Base-by-base conservation (phyloP, 139 green algal genomes). In the Volvox reticuliferus region DNA sequence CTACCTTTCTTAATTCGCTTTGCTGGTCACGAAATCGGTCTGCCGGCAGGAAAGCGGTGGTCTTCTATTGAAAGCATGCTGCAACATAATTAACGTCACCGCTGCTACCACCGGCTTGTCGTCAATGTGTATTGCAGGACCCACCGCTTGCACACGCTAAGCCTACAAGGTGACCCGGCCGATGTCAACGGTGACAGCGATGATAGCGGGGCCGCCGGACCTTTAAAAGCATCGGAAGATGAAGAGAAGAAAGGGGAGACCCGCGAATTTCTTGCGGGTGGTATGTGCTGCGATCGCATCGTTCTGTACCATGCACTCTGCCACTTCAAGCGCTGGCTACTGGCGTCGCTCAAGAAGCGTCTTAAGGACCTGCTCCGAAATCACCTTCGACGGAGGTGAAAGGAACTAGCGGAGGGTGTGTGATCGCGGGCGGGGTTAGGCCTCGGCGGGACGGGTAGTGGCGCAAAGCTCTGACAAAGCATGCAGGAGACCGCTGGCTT, bases 321-420 rank as follows among this genome's bases (percentile, higher is more conserved):
- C 22, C 82, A 88, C 82, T 79, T 88, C 33, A 63, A 65, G 82
- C 65, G 65, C 22, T 36, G 63, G 65, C 63, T 88, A 67, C 20
- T 36, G 82, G 20, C 82, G 63, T 63, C 63, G 20, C 63, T 88
- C 21, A 79, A 63, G 65, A 13, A 36, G 2, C 24, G 35, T 35
- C 33, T 88, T 2, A 79, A 88, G 33, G 17, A 36, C 21, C 28
- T 79, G 33, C 65, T 88, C 22, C 21, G 30, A 5, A 33, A 33
- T 68, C 19, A 65, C 17, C 76, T 62, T 33, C 76, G 76, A 30
- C 13, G 32, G 17, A 18, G 13, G 32, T 82, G 76, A 55, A 36
- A 2, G 18, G 32, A 0, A 32, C 30, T 36, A 17, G 76, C 20
- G 50, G 78, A 12, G 78, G 78, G 17, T 16, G 37, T 67, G 78